These are phyloP conservation scores for Berkeleyomyces basicola DNA, from an alignment of 2,329 filamentous ascomycete species.

Conservation along the genomic window DNA sequence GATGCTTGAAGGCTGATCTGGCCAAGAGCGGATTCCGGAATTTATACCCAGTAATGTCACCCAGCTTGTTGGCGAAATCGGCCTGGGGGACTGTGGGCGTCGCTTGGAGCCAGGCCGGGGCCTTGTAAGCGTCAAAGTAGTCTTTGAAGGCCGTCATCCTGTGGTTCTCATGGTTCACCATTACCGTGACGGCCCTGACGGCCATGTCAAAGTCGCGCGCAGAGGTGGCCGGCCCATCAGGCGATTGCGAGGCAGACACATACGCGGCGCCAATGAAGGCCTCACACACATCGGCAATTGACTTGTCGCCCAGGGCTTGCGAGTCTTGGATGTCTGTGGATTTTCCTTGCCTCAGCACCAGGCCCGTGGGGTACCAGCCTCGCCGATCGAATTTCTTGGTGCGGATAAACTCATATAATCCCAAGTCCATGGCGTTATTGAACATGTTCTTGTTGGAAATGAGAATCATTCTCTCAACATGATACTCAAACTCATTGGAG, in stretches of 20 bases:
- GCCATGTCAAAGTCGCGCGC: constrained; percentile 35
- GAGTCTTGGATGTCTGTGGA: constrained; percentile 26
- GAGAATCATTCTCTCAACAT: constrained; percentile 78
- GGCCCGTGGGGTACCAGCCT: constrained; percentile 73
- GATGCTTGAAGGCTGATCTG: constrained; percentile 73
- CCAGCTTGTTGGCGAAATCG: constrained; percentile 50
- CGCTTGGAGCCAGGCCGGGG: constrained; percentile 53
- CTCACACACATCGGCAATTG: constrained; percentile 86
- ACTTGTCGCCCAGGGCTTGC: constrained; percentile 70
- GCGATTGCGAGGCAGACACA: constrained; percentile 28
- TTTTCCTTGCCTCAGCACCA: constrained; percentile 62
- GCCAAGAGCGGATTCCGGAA: constrained; percentile 66
- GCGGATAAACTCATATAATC: constrained; percentile 59
- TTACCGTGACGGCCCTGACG: constrained; percentile 45
- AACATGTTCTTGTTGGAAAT: constrained; percentile 86
- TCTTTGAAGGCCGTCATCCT: constrained; percentile 51
- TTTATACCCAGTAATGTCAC: constrained; percentile 35
- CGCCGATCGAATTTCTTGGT: constrained; percentile 68
- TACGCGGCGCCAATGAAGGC: constrained; percentile 81
- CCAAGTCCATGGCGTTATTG: constrained; percentile 51
- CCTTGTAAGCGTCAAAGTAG: constrained; percentile 52
- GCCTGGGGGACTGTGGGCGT: constrained; percentile 47
- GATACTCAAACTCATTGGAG: constrained; percentile 70
- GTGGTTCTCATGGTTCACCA: constrained; percentile 57
- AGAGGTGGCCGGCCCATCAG: constrained; percentile 21